Conservation (phyloP, 208 protist species). For the Acanthamoeba healyi region DNA sequence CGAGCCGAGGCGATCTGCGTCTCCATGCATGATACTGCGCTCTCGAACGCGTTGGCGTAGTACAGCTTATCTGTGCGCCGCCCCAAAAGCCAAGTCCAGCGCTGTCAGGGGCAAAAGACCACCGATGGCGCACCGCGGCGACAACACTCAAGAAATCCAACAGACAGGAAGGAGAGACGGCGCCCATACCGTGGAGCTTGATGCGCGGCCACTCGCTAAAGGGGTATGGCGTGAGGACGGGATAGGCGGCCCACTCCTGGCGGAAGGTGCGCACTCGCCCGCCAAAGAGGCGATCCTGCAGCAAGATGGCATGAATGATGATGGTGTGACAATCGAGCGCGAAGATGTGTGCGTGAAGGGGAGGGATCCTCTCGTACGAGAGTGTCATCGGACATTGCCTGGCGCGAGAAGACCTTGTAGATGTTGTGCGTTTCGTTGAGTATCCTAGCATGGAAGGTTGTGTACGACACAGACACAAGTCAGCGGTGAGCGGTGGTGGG, state of each 20-base stretch:
- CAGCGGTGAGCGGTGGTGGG: too few species aligned
- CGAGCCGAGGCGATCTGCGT: constrained; percentile 18
- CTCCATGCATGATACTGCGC: constrained; percentile 48
- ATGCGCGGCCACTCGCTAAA: constrained; percentile 8
- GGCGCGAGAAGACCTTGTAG: constrained; percentile 63
- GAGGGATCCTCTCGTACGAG: constrained; percentile 15
- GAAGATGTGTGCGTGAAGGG: neutral
- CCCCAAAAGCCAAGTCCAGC: neutral
- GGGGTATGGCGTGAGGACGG: neutral
- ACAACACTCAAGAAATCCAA: too few species aligned
- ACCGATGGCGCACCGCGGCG: too few species aligned
- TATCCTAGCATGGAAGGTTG: too few species aligned
- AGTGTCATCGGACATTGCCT: neutral
- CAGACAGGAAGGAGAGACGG: too few species aligned
- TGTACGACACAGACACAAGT: too few species aligned
- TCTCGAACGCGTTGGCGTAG: constrained; percentile 66
- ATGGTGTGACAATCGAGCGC: neutral
- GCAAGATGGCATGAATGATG: too few species aligned
- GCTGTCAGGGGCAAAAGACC: too few species aligned
- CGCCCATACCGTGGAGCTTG: neutral
- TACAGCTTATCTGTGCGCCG: constrained; percentile 4
- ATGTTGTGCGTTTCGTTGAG: constrained; percentile 26
- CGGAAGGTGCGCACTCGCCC: neutral
- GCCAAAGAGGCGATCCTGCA: neutral
- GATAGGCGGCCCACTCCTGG: constrained; percentile 15